A percentile compares a stretch with the other conserved stretches of the same genome.
Conservation (phyloP, 768 basidiomycete species). For the Boletus bicolor region DNA sequence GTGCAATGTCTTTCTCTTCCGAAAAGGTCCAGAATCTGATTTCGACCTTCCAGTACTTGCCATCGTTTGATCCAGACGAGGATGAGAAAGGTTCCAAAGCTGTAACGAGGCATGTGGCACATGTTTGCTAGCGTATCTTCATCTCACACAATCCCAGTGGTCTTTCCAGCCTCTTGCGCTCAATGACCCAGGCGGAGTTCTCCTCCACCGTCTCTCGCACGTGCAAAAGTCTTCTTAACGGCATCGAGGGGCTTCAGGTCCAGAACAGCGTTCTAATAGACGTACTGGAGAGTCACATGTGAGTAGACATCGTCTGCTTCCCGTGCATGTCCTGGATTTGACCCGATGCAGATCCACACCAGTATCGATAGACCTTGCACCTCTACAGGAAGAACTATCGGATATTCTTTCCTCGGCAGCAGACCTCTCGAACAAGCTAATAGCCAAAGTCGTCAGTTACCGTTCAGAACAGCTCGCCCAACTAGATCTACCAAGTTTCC, state of each 20-base stretch:
- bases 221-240: constrained; percentile 59
- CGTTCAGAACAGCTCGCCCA: constrained; percentile 78
- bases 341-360: constrained; percentile 34
- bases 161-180: constrained; percentile 55
- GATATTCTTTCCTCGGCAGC: constrained; percentile 79
- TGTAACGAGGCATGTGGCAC: constrained; percentile 22
- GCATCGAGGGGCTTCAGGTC: constrained; percentile 63
- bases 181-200: constrained; percentile 69
- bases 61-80: constrained; percentile 55
- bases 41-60: constrained; percentile 47
- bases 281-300: constrained; percentile 51
- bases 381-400: constrained; percentile 60
- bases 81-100: constrained; percentile 39
- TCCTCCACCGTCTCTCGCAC: constrained; percentile 56
- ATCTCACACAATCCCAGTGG: constrained; percentile 20
- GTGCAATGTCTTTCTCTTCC: constrained; percentile 24
- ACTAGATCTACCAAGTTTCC: constrained; percentile 71
- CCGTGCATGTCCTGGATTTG: background rate
- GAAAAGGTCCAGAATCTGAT: background rate
- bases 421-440: constrained; percentile 81
- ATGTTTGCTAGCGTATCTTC: background rate
- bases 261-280: constrained; percentile 58
- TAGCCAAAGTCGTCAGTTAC: constrained; percentile 71
- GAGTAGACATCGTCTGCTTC: constrained; percentile 11
- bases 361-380: constrained; percentile 39